phyloP scores from a whole-genome alignment of 2,329 filamentous ascomycete species.

The Fusarium protoensiforme region DNA sequence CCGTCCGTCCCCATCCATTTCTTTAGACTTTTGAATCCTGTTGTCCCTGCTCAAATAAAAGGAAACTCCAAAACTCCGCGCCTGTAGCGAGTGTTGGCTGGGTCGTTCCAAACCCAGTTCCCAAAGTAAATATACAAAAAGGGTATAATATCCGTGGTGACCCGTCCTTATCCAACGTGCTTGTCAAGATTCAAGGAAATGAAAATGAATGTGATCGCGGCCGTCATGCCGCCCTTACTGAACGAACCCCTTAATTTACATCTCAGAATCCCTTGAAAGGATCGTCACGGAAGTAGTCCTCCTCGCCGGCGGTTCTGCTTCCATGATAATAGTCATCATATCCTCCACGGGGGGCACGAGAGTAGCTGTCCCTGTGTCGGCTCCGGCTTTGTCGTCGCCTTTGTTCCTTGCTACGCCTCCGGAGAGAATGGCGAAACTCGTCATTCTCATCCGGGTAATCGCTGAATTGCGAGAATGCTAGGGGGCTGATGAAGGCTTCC shows the following conservation, averaged over 20 bases:
- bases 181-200: constrained; percentile 24
- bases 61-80: constrained; percentile 29
- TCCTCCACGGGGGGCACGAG: constrained; percentile 55
- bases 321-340: constrained; percentile 61
- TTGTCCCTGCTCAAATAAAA: background rate
- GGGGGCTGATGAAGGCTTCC: constrained; percentile 90
- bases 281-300: constrained; percentile 69
- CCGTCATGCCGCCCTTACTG: constrained; percentile 14
- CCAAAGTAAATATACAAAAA: constrained; percentile 39
- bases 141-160: constrained; percentile 36
- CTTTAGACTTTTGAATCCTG: constrained; percentile 14
- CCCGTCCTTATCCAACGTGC: constrained; percentile 14
- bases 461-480: constrained; percentile 61
- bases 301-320: constrained; percentile 60
- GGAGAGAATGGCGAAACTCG: constrained; percentile 59
- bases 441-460: constrained; percentile 62
- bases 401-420: constrained; percentile 66
- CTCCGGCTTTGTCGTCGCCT: constrained; percentile 65
- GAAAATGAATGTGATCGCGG: constrained; percentile 19
- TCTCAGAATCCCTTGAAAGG: constrained; percentile 70
- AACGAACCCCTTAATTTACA: background rate
- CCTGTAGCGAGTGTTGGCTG: constrained; percentile 20
- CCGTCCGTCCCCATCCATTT: background rate
- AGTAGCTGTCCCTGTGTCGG: constrained; percentile 64
- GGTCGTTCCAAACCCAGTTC: background rate